Conservation (phyloP, 345 rosid species). For the Camelina sativa region DNA sequence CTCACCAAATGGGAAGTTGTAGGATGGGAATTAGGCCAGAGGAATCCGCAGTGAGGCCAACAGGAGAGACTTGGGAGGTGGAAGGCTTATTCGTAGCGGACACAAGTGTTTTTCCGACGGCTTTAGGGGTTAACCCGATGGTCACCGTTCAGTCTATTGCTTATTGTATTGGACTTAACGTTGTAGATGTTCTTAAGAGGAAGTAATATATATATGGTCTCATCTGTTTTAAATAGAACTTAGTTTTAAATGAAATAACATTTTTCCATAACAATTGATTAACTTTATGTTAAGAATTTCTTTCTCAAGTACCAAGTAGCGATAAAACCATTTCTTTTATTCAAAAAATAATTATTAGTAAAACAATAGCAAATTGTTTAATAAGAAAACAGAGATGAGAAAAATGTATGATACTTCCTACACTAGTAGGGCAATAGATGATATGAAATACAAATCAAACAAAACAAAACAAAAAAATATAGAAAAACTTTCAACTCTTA, state of each 20-base stretch:
- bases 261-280: not conserved
- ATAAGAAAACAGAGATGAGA: slow-evolving; percentile 14
- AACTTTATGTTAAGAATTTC: not conserved
- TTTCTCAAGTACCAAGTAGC: not conserved
- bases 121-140: slow-evolving; percentile 88
- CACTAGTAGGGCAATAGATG: not conserved
- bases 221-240: not conserved
- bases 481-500: not conserved
- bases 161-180: slow-evolving; percentile 73
- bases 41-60: slow-evolving; percentile 66
- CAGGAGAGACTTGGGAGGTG: slow-evolving; percentile 86
- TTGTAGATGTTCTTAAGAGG: slow-evolving; percentile 54
- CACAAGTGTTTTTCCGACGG: slow-evolving; percentile 83
- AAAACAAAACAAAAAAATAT: not conserved
- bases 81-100: slow-evolving; percentile 79
- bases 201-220: slow-evolving; percentile 26
- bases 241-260: not conserved
- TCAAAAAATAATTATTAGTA: not conserved
- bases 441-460: not conserved
- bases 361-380: slow-evolving; percentile 7
- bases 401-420: slow-evolving; percentile 6
- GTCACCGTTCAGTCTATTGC: slow-evolving; percentile 85
- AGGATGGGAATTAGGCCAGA: slow-evolving; percentile 71
- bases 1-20: slow-evolving; percentile 96
- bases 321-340: not conserved